phyloP scores from a whole-genome alignment of 1,139 yeast species.

The Taiozyma onychis region DNA sequence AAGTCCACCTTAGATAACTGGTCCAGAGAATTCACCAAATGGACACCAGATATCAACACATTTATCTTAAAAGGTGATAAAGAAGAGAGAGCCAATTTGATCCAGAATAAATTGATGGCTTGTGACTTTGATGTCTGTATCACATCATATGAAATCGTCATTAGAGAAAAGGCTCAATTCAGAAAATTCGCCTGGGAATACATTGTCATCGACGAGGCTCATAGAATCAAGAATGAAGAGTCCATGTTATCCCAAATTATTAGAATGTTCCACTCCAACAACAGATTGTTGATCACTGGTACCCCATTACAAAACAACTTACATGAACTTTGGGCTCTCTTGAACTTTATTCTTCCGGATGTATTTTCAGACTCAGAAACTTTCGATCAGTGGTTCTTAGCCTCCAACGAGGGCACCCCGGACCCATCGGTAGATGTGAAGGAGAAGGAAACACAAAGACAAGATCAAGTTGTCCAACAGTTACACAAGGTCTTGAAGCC shows the following conservation, averaged over 20 bases:
- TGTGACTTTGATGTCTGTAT: constrained; percentile 86
- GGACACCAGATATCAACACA: constrained; percentile 96
- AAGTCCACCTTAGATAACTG: constrained; percentile 94
- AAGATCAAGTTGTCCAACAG: constrained; percentile 77
- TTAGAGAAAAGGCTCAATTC: constrained; percentile 75
- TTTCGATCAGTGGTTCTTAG: constrained; percentile 82
- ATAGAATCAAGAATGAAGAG: constrained; percentile 91
- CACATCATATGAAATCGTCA: constrained; percentile 90
- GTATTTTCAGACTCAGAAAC: constrained; percentile 87
- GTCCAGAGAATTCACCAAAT: constrained; percentile 86
- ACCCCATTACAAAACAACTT: constrained; percentile 93
- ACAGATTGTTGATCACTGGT: constrained; percentile 85
- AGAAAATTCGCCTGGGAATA: constrained; percentile 91
- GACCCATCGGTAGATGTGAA: constrained; percentile 28
- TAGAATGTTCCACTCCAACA: constrained; percentile 77
- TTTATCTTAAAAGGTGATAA: constrained; percentile 84
- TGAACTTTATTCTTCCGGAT: constrained; percentile 88
- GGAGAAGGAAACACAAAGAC: constrained; percentile 44
- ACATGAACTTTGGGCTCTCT: constrained; percentile 93
- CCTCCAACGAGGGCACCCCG: constrained; percentile 28
- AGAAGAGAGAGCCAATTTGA: constrained; percentile 60
- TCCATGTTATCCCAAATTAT: constrained; percentile 86
- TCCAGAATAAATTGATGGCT: constrained; percentile 52
- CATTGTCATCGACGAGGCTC: constrained; percentile 93
- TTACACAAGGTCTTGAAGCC: constrained; percentile 83